Evolutionary conservation across 2,329 filamentous ascomycete species (phyloP).

Genomic region (Scorias spongiosa): DNA sequence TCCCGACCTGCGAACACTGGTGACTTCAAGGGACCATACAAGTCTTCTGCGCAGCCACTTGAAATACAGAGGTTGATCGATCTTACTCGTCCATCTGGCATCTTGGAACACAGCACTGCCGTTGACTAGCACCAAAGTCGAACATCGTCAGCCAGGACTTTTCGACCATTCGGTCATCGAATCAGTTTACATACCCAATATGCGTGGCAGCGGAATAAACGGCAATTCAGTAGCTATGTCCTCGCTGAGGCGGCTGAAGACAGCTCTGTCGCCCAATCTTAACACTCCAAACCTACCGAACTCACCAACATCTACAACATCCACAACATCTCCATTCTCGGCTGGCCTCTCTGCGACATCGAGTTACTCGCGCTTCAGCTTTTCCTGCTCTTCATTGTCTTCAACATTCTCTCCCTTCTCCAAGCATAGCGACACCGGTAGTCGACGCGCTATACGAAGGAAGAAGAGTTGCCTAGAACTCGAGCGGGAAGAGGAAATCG

Average conservation of each 20-base stretch:
- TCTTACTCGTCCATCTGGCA: background rate
- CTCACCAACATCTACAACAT: conserved; percentile 2
- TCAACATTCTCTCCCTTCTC: background rate
- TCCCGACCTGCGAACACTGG: too few relatives aligned
- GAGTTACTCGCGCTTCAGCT: conserved; percentile 11
- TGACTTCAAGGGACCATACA: too few relatives aligned
- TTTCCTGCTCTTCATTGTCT: conserved; percentile 5
- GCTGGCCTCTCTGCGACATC: conserved; percentile 6
- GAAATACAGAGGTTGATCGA: too few relatives aligned
- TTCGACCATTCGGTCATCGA: too few relatives aligned
- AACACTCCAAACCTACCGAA: conserved; percentile 2
- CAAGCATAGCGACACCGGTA: background rate
- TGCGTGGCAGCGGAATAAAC: too few relatives aligned
- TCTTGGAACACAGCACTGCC: background rate
- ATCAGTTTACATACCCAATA: too few relatives aligned
- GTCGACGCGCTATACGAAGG: conserved; percentile 9
- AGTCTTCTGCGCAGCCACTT: too few relatives aligned
- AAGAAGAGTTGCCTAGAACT: conserved; percentile 18
- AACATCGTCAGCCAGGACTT: too few relatives aligned
- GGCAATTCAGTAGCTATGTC: background rate
- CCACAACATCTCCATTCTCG: conserved; percentile 8
- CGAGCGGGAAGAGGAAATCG: conserved; percentile 17
- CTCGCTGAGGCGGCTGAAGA: conserved; percentile 16
- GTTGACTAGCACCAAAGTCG: background rate
- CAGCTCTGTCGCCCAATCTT: conserved; percentile 8